Evolutionary conservation across 495 filamentous ascomycete species (phyloP), one percentile per base, ranked within the genome.

Genomic region (Penicillium goetzii): DNA sequence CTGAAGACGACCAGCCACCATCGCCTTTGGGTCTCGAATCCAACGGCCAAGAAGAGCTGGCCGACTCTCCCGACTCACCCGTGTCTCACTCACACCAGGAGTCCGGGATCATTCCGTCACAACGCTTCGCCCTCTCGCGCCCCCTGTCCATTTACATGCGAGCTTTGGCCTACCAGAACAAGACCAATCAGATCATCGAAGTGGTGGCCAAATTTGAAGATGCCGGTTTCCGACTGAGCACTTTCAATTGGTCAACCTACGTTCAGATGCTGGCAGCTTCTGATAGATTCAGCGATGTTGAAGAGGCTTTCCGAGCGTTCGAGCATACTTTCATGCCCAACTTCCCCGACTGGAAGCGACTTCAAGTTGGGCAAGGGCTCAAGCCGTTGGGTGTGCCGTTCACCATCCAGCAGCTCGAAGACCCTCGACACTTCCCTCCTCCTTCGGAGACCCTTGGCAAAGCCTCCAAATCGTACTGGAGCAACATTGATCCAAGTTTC

Each of bases 261-360:
- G 71, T 87, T 21, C 78, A 83, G 60, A 65, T 79, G 59, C 77
- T 87, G 55, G 77, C 83, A 0, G 69, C 68, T 32, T 85, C 82
- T 3, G 70, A 75, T 4, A 54, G 67, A 9, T 51, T 51, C 12
- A 57, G 62, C 12, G 72, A 83, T 28, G 71, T 75, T 40, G 4
- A 76, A 4, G 67, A 78, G 26, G 91, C 92, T 41, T 95, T 95
- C 71, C 56, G 68, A 33, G 65, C 86, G 23, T 92, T 89, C 76
- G 92, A 97, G 75, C 63, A 76, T 14, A 81, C 86, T 34, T 86
- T 97, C 59, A 92, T 94, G 85, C 84, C 84, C 6, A 78, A 84
- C 47, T 96, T 90, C 83, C 81, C 81, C 3, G 90, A 90, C 23
- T 97, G 92, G 92, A 69, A 73, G 5, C 58, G 66, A 52, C 51